These are phyloP conservation scores for Leptodermis oblonga DNA, from an alignment of 257 asterid genomes.

Conservation along the genomic window DNA sequence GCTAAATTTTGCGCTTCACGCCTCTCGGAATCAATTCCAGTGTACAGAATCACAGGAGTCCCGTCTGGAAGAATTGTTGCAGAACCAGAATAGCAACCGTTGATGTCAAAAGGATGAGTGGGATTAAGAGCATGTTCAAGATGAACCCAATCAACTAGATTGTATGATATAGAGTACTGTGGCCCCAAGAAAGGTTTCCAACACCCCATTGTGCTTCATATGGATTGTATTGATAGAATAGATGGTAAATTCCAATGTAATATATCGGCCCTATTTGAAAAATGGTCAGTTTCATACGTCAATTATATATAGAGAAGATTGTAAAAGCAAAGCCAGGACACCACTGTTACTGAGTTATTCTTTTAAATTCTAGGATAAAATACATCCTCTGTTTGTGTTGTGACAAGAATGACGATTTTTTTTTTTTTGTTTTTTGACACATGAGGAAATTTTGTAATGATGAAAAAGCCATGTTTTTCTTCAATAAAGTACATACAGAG, in stretches of 20 bases:
- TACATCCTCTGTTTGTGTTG: too few species aligned
- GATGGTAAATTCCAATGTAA: conserved; percentile 73
- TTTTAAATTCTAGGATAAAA: too few species aligned
- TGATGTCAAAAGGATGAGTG: conserved; percentile 52
- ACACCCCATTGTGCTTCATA: conserved; percentile 66
- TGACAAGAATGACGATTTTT: too few species aligned
- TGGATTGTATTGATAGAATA: conserved; percentile 85
- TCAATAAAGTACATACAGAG: neutral
- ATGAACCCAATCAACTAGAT: conserved; percentile 63
- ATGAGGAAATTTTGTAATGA: too few species aligned
- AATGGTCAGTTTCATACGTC: neutral
- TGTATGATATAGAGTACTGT: conserved; percentile 68
- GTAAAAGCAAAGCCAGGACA: neutral
- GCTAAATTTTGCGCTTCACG: conserved; percentile 74
- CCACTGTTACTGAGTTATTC: too few species aligned
- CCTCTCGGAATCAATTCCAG: conserved; percentile 42
- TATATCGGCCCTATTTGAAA: conserved; percentile 69
- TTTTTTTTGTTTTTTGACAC: too few species aligned
- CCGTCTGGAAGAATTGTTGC: conserved; percentile 68
- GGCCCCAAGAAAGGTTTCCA: conserved; percentile 62
- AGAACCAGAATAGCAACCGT: conserved; percentile 78
- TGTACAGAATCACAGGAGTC: conserved; percentile 65
- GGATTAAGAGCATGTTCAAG: conserved; percentile 60
- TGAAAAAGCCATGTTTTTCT: too few species aligned
- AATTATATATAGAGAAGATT: neutral